Conservation (phyloP, 1,139 yeast species). For the Kazachstania sp. region DNA sequence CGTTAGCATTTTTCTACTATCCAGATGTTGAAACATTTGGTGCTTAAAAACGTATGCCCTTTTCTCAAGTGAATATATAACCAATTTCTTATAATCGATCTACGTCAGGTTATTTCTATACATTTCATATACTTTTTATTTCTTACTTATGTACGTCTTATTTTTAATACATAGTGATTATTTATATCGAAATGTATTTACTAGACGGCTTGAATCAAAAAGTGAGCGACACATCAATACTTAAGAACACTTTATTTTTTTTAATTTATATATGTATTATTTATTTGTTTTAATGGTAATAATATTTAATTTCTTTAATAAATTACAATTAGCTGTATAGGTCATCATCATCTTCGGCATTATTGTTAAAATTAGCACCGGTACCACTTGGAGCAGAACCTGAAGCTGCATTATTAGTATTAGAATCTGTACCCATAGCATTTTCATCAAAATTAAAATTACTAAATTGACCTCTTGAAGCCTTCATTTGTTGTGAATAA, state of each 20-base stretch:
- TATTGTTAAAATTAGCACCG: slow-evolving; percentile 49
- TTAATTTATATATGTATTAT: too few species aligned
- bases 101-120: too few species aligned
- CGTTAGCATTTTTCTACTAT: slow-evolving; percentile 72
- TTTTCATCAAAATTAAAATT: slow-evolving; percentile 62
- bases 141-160: too few species aligned
- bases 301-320: background rate
- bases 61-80: background rate
- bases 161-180: too few species aligned
- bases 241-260: too few species aligned
- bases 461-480: slow-evolving; percentile 86
- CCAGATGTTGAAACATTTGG: slow-evolving; percentile 29
- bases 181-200: too few species aligned
- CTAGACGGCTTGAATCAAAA: too few species aligned
- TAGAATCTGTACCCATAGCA: slow-evolving; percentile 36
- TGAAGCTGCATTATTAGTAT: slow-evolving; percentile 23
- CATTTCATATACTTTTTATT: too few species aligned
- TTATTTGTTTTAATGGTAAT: background rate
- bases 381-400: slow-evolving; percentile 34
- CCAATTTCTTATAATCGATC: too few species aligned
- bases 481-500: slow-evolving; percentile 91
- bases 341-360: slow-evolving; percentile 80
- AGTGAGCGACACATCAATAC: too few species aligned
- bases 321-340: slow-evolving; percentile 55
- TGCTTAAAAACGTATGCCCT: background rate